Base-by-base conservation (phyloP, 1,139 yeast genomes). In the Suhomyces guaymorum region DNA sequence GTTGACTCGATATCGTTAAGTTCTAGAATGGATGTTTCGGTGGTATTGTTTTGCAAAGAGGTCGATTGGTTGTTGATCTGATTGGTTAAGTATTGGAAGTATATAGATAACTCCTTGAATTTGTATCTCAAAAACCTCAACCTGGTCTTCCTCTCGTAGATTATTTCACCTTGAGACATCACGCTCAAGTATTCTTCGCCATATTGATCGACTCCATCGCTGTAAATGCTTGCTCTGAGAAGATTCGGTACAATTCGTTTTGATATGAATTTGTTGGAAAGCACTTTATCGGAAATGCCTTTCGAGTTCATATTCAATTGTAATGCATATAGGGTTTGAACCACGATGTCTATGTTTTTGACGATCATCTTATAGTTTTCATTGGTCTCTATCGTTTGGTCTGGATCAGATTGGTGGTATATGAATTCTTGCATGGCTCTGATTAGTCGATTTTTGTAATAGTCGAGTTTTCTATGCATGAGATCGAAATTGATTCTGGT, bases 71-170 rank as follows among this genome's bases (percentile, higher is more conserved):
- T 27, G 10, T 30, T 26, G 6, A 34, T 15, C 19, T 32, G 30
- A 4, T 23, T 11, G 3, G 15, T 25, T 15, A 38, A 28, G 8
- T 25, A 16, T 15, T 34, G 33, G n/a, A 46, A 21, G 19, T 35
- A 22, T 17, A 34, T 15, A 5, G 49, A 38, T 2, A 46, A 21
- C 33, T 48, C 50, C 15, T 43, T 43, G 30, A 46, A 46, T 26
- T 48, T 48, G 33, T 32, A 42, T 28, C 37, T 29, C 28, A 48
- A 26, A 19, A 41, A 46, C 28, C 42, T 28, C 9, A 37, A 25
- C 13, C 52, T 37, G 2, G 48, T 32, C 22, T 32, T 31, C 15
- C 30, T 18, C 23, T 46, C 49, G 17, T 21, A 35, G 3, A 30
- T 22, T 6, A 39, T 38, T 6, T 38, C 42, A 7, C 32, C 22